Evolutionary conservation across 1,284 basidiomycete genomes (phyloP).

Genomic region (Puccinia polysora): DNA sequence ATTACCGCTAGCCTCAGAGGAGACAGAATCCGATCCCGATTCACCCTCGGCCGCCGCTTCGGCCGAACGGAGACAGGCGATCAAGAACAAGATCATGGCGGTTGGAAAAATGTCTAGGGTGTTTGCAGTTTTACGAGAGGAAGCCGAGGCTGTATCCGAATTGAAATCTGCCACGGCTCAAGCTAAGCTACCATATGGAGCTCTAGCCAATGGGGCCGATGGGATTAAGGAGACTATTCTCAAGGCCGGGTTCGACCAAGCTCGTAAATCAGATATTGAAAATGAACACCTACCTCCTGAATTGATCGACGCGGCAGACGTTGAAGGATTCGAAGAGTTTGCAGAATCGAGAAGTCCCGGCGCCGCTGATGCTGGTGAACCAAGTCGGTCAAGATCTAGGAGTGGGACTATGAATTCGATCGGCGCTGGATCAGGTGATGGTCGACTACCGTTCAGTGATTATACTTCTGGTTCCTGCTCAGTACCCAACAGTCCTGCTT

Average conservation of each 20-base stretch:
- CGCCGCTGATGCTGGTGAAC: conserved; percentile 40
- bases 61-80: conserved; percentile 70
- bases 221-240: conserved; percentile 91
- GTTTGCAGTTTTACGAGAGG: conserved; percentile 92
- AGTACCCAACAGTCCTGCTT: conserved; percentile 24
- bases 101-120: conserved; percentile 94
- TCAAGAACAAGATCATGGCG: conserved; percentile 98
- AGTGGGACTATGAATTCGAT: conserved; percentile 34
- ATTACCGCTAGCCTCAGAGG: conserved; percentile 51
- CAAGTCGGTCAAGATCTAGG: conserved; percentile 32
- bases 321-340: conserved; percentile 48
- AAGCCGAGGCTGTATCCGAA: conserved; percentile 94
- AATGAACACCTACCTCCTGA: conserved; percentile 95
- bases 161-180: conserved; percentile 83
- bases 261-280: conserved; percentile 97
- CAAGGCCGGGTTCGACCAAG: conserved; percentile 76
- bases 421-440: conserved; percentile 26
- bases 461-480: conserved; percentile 9
- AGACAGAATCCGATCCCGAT: conserved; percentile 46
- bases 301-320: conserved; percentile 74
- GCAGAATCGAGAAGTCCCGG: conserved; percentile 41
- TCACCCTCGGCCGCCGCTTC: conserved; percentile 57
- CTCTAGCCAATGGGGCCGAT: conserved; percentile 81
- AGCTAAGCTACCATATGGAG: conserved; percentile 74
- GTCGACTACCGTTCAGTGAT: conserved; percentile 37